Base-by-base conservation (phyloP, 2,329 filamentous ascomycete genomes). In the Aspergillus neoniger region DNA sequence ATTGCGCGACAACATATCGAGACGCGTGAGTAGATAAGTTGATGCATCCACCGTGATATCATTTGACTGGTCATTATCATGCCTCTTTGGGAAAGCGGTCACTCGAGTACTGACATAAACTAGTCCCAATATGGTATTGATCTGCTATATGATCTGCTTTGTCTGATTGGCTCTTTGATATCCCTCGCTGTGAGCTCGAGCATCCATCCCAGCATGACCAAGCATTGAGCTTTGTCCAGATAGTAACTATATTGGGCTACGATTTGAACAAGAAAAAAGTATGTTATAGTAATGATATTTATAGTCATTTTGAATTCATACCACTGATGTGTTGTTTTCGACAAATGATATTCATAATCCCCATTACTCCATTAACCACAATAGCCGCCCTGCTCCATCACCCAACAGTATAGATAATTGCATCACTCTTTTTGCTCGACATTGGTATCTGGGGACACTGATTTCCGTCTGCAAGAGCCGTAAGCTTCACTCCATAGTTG, bases 11-110 rank as follows among this genome's bases (percentile, higher is more conserved):
- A 23, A 17, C 47, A 58, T 55, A 21, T 25, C 52, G 57, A 30
- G 32, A 51, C 57, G 49, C 51, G 57, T 43, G 50, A 6, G 23
- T 47, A 12, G 49, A 48, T 21, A 58, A 48, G 52, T 55, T 55
- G 52, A 55, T 55, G 41, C 36, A 55, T 55, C 52, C 17, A 28
- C 23, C 25, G 47, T 50, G 47, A 50, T 30, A 50, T 32, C 47
- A 50, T 50, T 28, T 44, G 41, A 44, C 19, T 12, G 12, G 6
- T 44, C 10, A 44, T 23, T 44, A 21, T 21, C n/a, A 9, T 30
- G 32, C 23, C n/a, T 5, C 2, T 9, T 28, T 28, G 5, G 44
- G 44, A 23, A 49, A 17, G 44, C 44, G 44, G 44, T 49, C 44
- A 23, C 41, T 23, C 23, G 41, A 23, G 19, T 21, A 5, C 2